Evolutionary conservation across 2,329 filamentous ascomycete genomes (phyloP).

Genomic region (Colletotrichum chlorophyti): DNA sequence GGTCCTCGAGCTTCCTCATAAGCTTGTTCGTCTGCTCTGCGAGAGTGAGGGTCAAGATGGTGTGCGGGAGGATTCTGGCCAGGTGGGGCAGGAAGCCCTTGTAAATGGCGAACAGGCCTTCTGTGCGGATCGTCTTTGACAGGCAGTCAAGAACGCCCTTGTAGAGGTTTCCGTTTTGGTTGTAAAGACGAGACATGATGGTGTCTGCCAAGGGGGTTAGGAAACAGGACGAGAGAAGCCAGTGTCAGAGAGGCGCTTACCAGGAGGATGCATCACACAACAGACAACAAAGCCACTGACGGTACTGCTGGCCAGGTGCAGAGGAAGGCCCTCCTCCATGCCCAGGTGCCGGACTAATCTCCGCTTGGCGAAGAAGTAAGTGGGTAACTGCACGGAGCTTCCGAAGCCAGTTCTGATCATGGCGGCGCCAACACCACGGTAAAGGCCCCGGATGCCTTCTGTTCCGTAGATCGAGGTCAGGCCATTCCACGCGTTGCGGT

Average conservation of each 20-base stretch:
- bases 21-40: slow-evolving; percentile 98
- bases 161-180: slow-evolving; percentile 98
- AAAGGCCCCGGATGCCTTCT: slow-evolving; percentile 84
- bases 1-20: slow-evolving; percentile 77
- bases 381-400: slow-evolving; percentile 93
- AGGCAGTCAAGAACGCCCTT: slow-evolving; percentile 91
- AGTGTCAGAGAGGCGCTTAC: slow-evolving; percentile 51
- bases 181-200: slow-evolving; percentile 98
- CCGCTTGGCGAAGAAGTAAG: slow-evolving; percentile 97
- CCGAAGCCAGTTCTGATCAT: slow-evolving; percentile 97
- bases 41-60: slow-evolving; percentile 88
- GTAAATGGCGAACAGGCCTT: slow-evolving; percentile 92
- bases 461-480: slow-evolving; percentile 76
- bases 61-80: slow-evolving; percentile 93
- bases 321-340: slow-evolving; percentile 87
- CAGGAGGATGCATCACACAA: slow-evolving; percentile 96
- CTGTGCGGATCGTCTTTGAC: slow-evolving; percentile 87
- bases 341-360: slow-evolving; percentile 80
- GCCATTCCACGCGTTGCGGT: slow-evolving; percentile 85
- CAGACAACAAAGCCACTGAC: slow-evolving; percentile 95
- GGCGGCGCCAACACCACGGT: slow-evolving; percentile 88
- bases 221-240: background rate
- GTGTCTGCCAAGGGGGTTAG: slow-evolving; percentile 66
- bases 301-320: slow-evolving; percentile 89
- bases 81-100: slow-evolving; percentile 97